phyloP scores from a whole-genome alignment of 768 basidiomycete genomes.

The Suillus lakei region DNA sequence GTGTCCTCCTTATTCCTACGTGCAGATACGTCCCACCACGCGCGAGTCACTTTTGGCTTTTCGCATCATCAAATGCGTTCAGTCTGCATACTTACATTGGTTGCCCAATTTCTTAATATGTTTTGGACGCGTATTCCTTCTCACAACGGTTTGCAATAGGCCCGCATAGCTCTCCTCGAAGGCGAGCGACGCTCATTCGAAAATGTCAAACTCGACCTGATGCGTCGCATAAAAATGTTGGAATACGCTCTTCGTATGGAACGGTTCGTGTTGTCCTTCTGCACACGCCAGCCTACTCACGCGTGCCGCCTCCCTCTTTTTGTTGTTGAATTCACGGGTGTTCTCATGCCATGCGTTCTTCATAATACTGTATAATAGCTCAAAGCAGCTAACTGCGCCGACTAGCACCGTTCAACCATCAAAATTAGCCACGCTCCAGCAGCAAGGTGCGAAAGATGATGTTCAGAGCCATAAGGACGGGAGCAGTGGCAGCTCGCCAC shows the following conservation, averaged over 20 bases:
- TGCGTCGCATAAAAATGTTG: slow-evolving; percentile 98
- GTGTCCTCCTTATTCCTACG: slow-evolving; percentile 34
- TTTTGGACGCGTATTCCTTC: slow-evolving; percentile 29
- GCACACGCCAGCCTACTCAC: slow-evolving; percentile 3
- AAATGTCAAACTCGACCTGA: slow-evolving; percentile 93
- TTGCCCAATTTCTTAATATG: slow-evolving; percentile 12
- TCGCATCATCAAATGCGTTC: not conserved
- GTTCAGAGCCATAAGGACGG: slow-evolving; percentile 75
- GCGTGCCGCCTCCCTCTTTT: slow-evolving; percentile 13
- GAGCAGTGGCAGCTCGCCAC: slow-evolving; percentile 81
- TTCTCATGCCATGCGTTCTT: slow-evolving; percentile 41
- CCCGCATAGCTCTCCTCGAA: slow-evolving; percentile 95
- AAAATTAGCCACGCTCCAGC: slow-evolving; percentile 68
- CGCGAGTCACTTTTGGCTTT: slow-evolving; percentile 7
- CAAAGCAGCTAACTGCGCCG: slow-evolving; percentile 74
- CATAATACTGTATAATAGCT: slow-evolving; percentile 46
- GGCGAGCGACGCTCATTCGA: slow-evolving; percentile 97
- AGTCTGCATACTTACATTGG: not conserved
- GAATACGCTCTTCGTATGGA: slow-evolving; percentile 97
- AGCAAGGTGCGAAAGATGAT: slow-evolving; percentile 70
- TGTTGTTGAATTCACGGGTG: not conserved
- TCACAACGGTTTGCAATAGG: slow-evolving; percentile 50
- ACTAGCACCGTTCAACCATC: slow-evolving; percentile 62
- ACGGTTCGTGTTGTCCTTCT: slow-evolving; percentile 62
- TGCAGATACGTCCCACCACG: not conserved